phyloP scores from a whole-genome alignment of 805 yeast genomes.

The Maudiozyma bulderi region DNA sequence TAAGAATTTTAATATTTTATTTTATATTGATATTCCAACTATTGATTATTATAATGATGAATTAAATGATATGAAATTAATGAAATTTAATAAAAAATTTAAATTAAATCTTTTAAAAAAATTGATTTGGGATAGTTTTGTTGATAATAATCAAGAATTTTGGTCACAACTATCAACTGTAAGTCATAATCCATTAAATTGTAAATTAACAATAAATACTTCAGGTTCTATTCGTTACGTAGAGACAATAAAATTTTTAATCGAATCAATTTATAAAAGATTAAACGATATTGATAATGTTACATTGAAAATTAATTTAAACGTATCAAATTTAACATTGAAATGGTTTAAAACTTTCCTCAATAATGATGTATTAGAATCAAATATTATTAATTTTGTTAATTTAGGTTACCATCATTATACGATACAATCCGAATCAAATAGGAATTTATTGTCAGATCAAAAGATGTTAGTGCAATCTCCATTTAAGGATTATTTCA shows the following conservation, averaged over 20 bases:
- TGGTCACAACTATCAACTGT: conserved; percentile 12
- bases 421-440: neutral
- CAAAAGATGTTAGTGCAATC: conserved; percentile 10
- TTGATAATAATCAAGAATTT: conserved; percentile 17
- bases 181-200: neutral
- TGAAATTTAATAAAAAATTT: conserved; percentile 23
- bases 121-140: conserved; percentile 18
- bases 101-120: conserved; percentile 22
- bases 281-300: conserved; percentile 7
- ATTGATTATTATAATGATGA: conserved; percentile 29
- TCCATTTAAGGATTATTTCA: conserved; percentile 28
- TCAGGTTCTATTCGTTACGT: conserved; percentile 29
- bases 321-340: conserved; percentile 22
- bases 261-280: conserved; percentile 19
- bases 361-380: conserved; percentile 10
- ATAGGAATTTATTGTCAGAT: neutral
- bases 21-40: conserved; percentile 28
- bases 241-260: conserved; percentile 25
- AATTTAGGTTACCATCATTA: neutral
- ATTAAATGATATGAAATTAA: conserved; percentile 18
- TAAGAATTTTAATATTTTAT: conserved; percentile 11
- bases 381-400: conserved; percentile 15
- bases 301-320: conserved; percentile 15
- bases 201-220: conserved; percentile 12
- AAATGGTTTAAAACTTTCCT: conserved; percentile 28